Percentiles rank a stretch among this genome's conserved stretches.
Conservation (phyloP, 805 yeast genomes). For the Yamadazyma kitorensis region DNA sequence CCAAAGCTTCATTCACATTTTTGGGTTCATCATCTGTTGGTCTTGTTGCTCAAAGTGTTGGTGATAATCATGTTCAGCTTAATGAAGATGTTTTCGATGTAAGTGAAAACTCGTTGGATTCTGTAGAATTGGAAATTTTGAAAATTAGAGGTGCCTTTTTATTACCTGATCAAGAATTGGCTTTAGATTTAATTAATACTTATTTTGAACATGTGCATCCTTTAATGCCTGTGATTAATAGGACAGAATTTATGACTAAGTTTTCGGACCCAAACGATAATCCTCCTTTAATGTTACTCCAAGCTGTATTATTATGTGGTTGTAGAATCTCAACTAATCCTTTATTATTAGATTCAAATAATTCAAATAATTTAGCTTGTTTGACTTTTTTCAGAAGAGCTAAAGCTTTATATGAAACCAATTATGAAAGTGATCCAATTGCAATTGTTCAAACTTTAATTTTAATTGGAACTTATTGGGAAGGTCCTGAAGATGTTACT, state of each 20-base stretch:
- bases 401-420: slow-evolving; percentile 69
- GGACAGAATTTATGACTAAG: slow-evolving; percentile 56
- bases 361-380: slow-evolving; percentile 51
- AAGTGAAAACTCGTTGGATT: slow-evolving; percentile 39
- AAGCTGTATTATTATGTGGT: slow-evolving; percentile 68
- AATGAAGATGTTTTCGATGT: slow-evolving; percentile 38
- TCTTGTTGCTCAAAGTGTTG: slow-evolving; percentile 43
- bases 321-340: slow-evolving; percentile 59
- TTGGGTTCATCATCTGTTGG: slow-evolving; percentile 55
- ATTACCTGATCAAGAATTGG: slow-evolving; percentile 58
- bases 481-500: slow-evolving; percentile 66
- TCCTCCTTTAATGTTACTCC: slow-evolving; percentile 64
- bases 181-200: slow-evolving; percentile 56
- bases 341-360: slow-evolving; percentile 46
- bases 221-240: slow-evolving; percentile 63
- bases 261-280: slow-evolving; percentile 54
- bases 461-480: slow-evolving; percentile 69
- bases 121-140: slow-evolving; percentile 63
- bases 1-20: slow-evolving; percentile 40
- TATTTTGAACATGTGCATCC: slow-evolving; percentile 70
- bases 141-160: slow-evolving; percentile 67
- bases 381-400: slow-evolving; percentile 64
- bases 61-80: slow-evolving; percentile 47
- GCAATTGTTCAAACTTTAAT: slow-evolving; percentile 59
- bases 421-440: slow-evolving; percentile 63